Percentiles rank a stretch among this genome's conserved stretches.
Conservation (phyloP, 2,329 filamentous ascomycete genomes). For the Diaporthe australafricana region DNA sequence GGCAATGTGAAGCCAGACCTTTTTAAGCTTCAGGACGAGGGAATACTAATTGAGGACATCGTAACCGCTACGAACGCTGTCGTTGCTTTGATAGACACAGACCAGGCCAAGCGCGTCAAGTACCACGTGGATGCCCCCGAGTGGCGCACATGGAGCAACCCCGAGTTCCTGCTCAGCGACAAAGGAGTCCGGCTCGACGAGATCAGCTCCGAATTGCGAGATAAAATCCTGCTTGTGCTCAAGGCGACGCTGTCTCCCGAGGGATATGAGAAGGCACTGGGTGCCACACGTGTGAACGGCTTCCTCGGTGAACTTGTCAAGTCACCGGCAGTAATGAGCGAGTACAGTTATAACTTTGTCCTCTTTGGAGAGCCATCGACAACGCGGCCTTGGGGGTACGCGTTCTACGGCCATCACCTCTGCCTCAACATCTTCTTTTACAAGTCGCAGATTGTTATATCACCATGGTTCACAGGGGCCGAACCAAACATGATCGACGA, state of each 20-base stretch:
- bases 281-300: slow-evolving; percentile 79
- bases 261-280: slow-evolving; percentile 77
- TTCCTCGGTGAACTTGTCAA: slow-evolving; percentile 78
- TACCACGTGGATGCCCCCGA: slow-evolving; percentile 77
- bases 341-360: slow-evolving; percentile 81
- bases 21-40: slow-evolving; percentile 73
- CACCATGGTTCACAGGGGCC: slow-evolving; percentile 83
- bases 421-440: slow-evolving; percentile 79
- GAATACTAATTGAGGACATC: slow-evolving; percentile 68
- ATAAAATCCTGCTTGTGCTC: slow-evolving; percentile 67
- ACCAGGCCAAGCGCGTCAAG: slow-evolving; percentile 60
- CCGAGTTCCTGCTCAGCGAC: slow-evolving; percentile 76
- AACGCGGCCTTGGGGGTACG: slow-evolving; percentile 75
- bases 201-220: slow-evolving; percentile 52
- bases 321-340: slow-evolving; percentile 74
- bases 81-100: slow-evolving; percentile 57
- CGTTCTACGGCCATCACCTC: slow-evolving; percentile 83
- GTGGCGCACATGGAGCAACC: slow-evolving; percentile 79
- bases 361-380: slow-evolving; percentile 74
- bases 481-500: slow-evolving; percentile 81
- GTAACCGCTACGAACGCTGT: slow-evolving; percentile 61
- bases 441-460: slow-evolving; percentile 72
- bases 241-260: slow-evolving; percentile 71
- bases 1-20: slow-evolving; percentile 64
- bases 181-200: slow-evolving; percentile 80